phyloP scores from a whole-genome alignment of 2,329 filamentous ascomycete species.

The Colletotrichum viniferum region DNA sequence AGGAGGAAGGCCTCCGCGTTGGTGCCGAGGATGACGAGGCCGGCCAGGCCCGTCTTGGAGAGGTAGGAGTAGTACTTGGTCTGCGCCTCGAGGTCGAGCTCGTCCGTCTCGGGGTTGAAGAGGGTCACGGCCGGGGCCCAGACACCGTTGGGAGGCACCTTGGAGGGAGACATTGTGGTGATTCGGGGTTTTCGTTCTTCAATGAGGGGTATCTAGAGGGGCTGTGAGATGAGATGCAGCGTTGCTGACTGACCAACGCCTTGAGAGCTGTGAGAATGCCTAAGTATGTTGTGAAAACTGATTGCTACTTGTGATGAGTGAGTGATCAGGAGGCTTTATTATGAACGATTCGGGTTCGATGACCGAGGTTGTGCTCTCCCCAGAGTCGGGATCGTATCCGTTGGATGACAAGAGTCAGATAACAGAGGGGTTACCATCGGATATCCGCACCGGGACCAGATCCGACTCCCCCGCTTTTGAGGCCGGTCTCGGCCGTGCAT shows the following conservation, averaged over 20 bases:
- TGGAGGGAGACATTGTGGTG: neutral
- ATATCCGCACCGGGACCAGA: slow-evolving; percentile 18
- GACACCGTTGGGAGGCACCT: slow-evolving; percentile 38
- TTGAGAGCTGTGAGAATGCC: neutral
- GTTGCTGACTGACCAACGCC: neutral
- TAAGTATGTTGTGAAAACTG: neutral
- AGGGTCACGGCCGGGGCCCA: slow-evolving; percentile 60
- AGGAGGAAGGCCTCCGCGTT: slow-evolving; percentile 62
- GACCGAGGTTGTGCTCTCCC: slow-evolving; percentile 4
- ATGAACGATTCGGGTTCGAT: neutral
- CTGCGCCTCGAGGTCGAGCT: slow-evolving; percentile 51
- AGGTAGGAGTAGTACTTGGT: slow-evolving; percentile 57
- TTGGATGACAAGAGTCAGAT: neutral
- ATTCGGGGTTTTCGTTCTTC: neutral
- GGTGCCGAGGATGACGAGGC: slow-evolving; percentile 58
- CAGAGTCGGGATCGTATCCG: slow-evolving; percentile 2
- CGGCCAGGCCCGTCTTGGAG: slow-evolving; percentile 51
- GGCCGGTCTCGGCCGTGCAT: slow-evolving; percentile 18
- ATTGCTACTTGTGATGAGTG: neutral
- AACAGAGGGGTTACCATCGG: slow-evolving; percentile 4
- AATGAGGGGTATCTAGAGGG: neutral
- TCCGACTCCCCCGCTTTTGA: slow-evolving; percentile 18
- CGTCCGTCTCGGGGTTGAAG: slow-evolving; percentile 54
- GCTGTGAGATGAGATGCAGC: neutral
- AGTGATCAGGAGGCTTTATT: neutral